Evolutionary conservation across 2,329 filamentous ascomycete species (phyloP), one percentile per base, ranked within the genome.

Genomic region (Aquanectria penicillioides): DNA sequence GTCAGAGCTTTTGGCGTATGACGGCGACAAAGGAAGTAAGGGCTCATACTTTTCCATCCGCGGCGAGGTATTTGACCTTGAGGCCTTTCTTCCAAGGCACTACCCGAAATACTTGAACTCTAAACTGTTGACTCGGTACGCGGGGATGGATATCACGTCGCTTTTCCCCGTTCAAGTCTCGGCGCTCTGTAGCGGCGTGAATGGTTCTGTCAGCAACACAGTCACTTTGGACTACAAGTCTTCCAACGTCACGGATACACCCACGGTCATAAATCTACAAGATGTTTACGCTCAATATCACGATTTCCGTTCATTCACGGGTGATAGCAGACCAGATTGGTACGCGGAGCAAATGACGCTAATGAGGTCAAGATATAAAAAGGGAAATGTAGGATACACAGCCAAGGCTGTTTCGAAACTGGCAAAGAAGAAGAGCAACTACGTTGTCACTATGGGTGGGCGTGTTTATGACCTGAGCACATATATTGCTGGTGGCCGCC

Each of bases 91-190:
- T 37, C 86, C 90, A 3, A 80, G 80, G 23, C 96, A 99, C 74
- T 97, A 97, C 73, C 82, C 79, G 13, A 80, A 80, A 36, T 76
- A 87, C 15, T 43, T 87, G 86, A 60, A 82, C 86, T 43, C 44
- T 4, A 65, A 63, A 28, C 87, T 87, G 7, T 77, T 98, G 40
- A 81, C 90, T 63, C 89, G 91, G 68, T 99, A 98, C 68, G 94
- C 91, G 43, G 95, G 95, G 50, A 79, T 87, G 37, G 96, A 99
- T 71, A 89, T 94, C n/a, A 96, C 92, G 17, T 81, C 85, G 33
- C 83, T 99, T 10, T 99, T 99, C 79, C 95, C 96, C 0, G 84
- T 99, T 1, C 95, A 99, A 74, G 94, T 99, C 13, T 96, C 90
- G 5, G 93, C 94, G 37, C 83, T 99, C 31, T 99, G 95, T 76